Conservation (phyloP, 768 basidiomycete species). For the Amanita polypyramis region DNA sequence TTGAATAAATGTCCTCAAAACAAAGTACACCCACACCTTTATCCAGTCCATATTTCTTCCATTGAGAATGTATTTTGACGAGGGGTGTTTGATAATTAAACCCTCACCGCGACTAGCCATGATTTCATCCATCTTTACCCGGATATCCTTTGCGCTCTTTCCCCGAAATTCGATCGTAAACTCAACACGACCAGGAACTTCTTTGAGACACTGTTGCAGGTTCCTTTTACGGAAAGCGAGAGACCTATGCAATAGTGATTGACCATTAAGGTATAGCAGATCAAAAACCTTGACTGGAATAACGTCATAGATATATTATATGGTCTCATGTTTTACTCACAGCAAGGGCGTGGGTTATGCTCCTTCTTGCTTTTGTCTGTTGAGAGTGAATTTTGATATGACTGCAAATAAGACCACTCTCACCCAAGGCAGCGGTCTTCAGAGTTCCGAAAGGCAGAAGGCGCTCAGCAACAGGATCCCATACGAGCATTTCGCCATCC, state of each 20-base stretch:
- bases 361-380: constrained; percentile 64
- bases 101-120: constrained; percentile 88
- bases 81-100: constrained; percentile 80
- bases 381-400: not conserved
- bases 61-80: constrained; percentile 73
- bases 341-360: constrained; percentile 79
- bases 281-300: constrained; percentile 90
- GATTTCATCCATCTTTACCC: constrained; percentile 69
- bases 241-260: constrained; percentile 62
- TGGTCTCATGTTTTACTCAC: constrained; percentile 36
- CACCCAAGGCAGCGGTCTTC: constrained; percentile 86
- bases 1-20: not conserved
- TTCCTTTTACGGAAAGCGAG: constrained; percentile 73
- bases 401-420: constrained; percentile 8
- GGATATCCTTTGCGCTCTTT: constrained; percentile 72
- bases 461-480: constrained; percentile 84
- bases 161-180: constrained; percentile 64
- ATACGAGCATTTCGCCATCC: constrained; percentile 98
- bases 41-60: constrained; percentile 90
- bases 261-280: constrained; percentile 80
- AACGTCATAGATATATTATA: not conserved
- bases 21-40: constrained; percentile 41
- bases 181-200: constrained; percentile 74
- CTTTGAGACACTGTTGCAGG: constrained; percentile 53
- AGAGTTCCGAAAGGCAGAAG: constrained; percentile 89